phyloP scores from a whole-genome alignment of 805 yeast genomes.

The Lipomyces orientalis region DNA sequence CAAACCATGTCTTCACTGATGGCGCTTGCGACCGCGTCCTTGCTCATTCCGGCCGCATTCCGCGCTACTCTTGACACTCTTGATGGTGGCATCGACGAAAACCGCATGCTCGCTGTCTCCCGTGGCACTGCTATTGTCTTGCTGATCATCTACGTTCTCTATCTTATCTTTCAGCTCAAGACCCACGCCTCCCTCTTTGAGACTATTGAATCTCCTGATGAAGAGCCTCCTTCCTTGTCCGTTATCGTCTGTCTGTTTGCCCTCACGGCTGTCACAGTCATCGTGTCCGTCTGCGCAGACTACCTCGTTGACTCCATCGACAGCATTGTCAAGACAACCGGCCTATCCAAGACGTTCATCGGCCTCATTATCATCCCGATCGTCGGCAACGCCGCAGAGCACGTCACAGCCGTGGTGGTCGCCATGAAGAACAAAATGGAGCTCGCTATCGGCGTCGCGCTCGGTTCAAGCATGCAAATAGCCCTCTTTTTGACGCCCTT shows the following conservation, averaged over 20 bases:
- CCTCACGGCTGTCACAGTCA: slow-evolving; percentile 68
- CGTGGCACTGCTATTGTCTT: slow-evolving; percentile 85
- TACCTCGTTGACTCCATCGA: slow-evolving; percentile 93
- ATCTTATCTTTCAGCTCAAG: slow-evolving; percentile 83
- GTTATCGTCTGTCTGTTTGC: slow-evolving; percentile 54
- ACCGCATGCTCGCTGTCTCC: slow-evolving; percentile 70
- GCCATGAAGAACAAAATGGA: slow-evolving; percentile 98
- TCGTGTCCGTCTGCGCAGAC: slow-evolving; percentile 92
- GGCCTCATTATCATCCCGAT: slow-evolving; percentile 94
- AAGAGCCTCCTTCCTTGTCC: slow-evolving; percentile 48
- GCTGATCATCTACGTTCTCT: slow-evolving; percentile 75
- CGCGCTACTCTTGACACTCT: slow-evolving; percentile 69
- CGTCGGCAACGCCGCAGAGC: slow-evolving; percentile 99
- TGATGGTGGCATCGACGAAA: slow-evolving; percentile 49
- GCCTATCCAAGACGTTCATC: slow-evolving; percentile 91
- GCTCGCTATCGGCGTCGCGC: slow-evolving; percentile 93
- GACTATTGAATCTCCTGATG: slow-evolving; percentile 44
- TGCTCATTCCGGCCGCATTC: slow-evolving; percentile 95
- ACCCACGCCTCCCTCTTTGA: slow-evolving; percentile 59
- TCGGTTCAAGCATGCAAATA: slow-evolving; percentile 94
- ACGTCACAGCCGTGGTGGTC: slow-evolving; percentile 93
- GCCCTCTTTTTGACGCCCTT: slow-evolving; percentile 95
- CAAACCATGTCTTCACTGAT: slow-evolving; percentile 95
- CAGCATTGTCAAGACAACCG: slow-evolving; percentile 79
- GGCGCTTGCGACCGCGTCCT: slow-evolving; percentile 87